These are phyloP conservation scores for Prunus mongolica DNA, from an alignment of 306 rosid species.

Conservation along the genomic window DNA sequence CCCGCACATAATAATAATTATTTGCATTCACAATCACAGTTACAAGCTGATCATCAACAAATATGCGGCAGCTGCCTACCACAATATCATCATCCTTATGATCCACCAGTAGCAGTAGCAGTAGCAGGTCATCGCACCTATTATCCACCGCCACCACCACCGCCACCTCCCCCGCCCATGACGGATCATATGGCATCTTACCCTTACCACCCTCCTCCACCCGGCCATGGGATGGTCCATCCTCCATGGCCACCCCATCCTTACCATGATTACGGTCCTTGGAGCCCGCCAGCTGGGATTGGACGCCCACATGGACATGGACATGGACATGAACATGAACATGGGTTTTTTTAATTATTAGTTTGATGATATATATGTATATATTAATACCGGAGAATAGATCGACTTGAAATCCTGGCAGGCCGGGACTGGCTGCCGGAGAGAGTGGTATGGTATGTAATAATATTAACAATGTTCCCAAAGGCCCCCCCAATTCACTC, in stretches of 20 bases:
- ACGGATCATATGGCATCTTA: not conserved
- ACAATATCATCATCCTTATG: too few species aligned
- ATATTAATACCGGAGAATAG: not conserved
- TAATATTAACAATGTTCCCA: too few species aligned
- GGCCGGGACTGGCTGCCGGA: too few species aligned
- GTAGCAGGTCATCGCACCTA: not conserved
- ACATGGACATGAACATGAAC: not conserved
- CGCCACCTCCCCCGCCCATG: not conserved
- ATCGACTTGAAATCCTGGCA: not conserved
- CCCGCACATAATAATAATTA: too few species aligned
- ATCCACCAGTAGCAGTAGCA: too few species aligned
- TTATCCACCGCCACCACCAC: not conserved
- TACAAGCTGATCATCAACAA: too few species aligned
- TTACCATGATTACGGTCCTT: not conserved
- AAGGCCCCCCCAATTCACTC: too few species aligned
- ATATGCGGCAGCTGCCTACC: too few species aligned
- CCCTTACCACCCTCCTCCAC: not conserved
- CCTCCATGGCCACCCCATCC: not conserved
- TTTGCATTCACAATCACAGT: too few species aligned
- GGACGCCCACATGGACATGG: not conserved
- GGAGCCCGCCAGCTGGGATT: not conserved
- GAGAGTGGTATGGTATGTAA: too few species aligned
- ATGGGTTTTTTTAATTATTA: not conserved
- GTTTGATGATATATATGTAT: not conserved
- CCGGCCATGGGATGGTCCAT: not conserved